Evolutionary conservation across 306 rosid genomes (phyloP), one percentile per base, ranked within the genome.

Genomic region (Quercus engelmannii): DNA sequence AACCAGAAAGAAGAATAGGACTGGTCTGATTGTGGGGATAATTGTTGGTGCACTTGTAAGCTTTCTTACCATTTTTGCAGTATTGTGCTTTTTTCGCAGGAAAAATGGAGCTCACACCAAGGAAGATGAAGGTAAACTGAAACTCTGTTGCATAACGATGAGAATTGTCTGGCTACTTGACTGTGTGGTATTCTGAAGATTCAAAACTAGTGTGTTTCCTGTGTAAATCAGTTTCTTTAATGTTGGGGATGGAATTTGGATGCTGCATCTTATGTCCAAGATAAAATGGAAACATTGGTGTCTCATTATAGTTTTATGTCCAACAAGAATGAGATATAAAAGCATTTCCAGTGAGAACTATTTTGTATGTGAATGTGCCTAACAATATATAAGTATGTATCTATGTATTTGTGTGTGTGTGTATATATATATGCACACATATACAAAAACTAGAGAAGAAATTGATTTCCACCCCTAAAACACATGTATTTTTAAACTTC

Each of bases 21-120:
- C 90, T 0, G 88, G 89, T 75, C 84, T 90, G 19, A 92, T 92
- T 25, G 87, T 76, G 35, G 97, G 98, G 70, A 49, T 94, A 28
- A 82, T 78, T 41, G 80, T 84, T 83, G 98, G 98, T 83, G 91
- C 89, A 73, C 79, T 82, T 76, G 58, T 89, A 33, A 17, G 77
- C 84, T 49, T 88, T 73, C 74, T 92, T 70, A 38, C 75, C 54
- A 43, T 87, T 62, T 64, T 83, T 3, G 82, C 19, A n/a, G 59
- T 76, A 82, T 80, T 90, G 67, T 81, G 11, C 65, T 25, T 85
- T 57, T 62, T 73, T 54, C 78, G 28, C 58, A 88, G 89, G 88
- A 92, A 89, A 72, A 67, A 33, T 19, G 90, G 79, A 75, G 82
- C 17, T 43, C 71, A n/a, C 6, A 49, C 54, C 25, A 33, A 52